Evolutionary conservation across 2,329 filamentous ascomycete genomes (phyloP), one percentile per base, ranked within the genome.

Genomic region (Phaeosphaeriaceae sp.): DNA sequence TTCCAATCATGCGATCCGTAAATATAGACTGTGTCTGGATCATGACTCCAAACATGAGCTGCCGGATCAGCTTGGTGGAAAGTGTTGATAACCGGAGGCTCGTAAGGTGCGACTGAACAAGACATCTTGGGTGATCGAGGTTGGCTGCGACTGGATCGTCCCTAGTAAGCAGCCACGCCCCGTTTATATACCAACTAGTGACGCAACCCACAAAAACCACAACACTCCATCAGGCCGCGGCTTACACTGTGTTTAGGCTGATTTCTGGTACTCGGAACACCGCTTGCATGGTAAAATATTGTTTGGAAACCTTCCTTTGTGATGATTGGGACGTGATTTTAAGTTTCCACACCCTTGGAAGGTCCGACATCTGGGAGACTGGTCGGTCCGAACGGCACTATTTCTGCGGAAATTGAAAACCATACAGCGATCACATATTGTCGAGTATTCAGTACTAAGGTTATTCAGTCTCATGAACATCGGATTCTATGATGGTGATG

Each of bases 51-150:
- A 6, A 58, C 46, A 21, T 58, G 56, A 27, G 56, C 56, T 46
- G 56, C 56, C n/a, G 56, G 56, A 36, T 58, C 56, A 31, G 40
- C 45, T 44, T 58, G 56, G 51, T 58, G 56, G 42, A 58, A 58
- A 31, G 51, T 22, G 47, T 36, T 58, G 41, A 58, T 58, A 27
- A 58, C 11, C 36, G 56, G 56, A 49, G 56, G 56, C 19, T 58
- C 56, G 41, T 58, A 58, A 11, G 51, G 45, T 51, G 45, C 46
- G n/a, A 58, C 6, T 27, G 53, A 56, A 15, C 17, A 40, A 40
- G 36, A 40, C 36, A 40, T 40, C 36, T 40, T 40, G 36, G 36
- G 36, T 40, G 11, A 15, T 40, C 36, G 36, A 40, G 36, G 36
- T 40, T 40, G 36, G 36, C 36, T 40, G 36, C 17, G 36, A 40